Percentiles rank a stretch among this genome's conserved stretches.
Conservation (phyloP, 805 yeast species). For the Kuraishia cidri region DNA sequence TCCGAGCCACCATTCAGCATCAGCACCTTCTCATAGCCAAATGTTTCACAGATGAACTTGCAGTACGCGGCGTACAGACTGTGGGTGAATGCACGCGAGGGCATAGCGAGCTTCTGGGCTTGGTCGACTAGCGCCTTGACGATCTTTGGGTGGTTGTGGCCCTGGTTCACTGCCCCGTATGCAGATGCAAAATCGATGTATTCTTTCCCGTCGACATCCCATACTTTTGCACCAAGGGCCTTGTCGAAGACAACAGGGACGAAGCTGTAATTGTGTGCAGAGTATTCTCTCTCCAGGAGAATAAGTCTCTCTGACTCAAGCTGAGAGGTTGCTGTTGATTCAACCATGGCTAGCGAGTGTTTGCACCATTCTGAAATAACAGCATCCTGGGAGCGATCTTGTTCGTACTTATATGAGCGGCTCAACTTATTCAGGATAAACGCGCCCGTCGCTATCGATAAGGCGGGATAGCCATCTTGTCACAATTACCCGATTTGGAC, state of each 20-base stretch:
- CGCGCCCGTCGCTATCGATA: too few relatives aligned
- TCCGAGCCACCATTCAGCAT: slow-evolving; percentile 18
- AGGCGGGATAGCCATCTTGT: too few relatives aligned
- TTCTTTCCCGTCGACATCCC: slow-evolving; percentile 17
- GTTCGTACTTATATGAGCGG: too few relatives aligned
- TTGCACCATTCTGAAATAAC: too few relatives aligned
- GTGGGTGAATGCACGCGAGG: slow-evolving; percentile 12
- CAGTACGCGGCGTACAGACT: slow-evolving; percentile 15
- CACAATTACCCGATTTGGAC: too few relatives aligned
- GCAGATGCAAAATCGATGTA: slow-evolving; percentile 17
- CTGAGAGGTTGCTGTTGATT: too few relatives aligned
- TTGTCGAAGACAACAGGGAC: slow-evolving; percentile 13
- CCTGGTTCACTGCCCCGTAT: slow-evolving; percentile 20
- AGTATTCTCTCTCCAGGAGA: slow-evolving; percentile 3
- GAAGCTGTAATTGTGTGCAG: slow-evolving; percentile 9
- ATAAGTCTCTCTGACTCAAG: too few relatives aligned
- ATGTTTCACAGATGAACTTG: slow-evolving; percentile 9
- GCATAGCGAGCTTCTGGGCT: slow-evolving; percentile 9
- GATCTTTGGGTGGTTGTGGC: slow-evolving; percentile 18
- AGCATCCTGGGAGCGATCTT: too few relatives aligned
- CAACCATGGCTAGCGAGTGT: too few relatives aligned
- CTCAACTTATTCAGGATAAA: too few relatives aligned
- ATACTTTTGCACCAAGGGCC: slow-evolving; percentile 12
- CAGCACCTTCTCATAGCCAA: slow-evolving; percentile 12
- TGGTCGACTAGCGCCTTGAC: slow-evolving; percentile 16